Evolutionary conservation across 2,329 filamentous ascomycete species (phyloP).

Genomic region (Calonectria pteridis): DNA sequence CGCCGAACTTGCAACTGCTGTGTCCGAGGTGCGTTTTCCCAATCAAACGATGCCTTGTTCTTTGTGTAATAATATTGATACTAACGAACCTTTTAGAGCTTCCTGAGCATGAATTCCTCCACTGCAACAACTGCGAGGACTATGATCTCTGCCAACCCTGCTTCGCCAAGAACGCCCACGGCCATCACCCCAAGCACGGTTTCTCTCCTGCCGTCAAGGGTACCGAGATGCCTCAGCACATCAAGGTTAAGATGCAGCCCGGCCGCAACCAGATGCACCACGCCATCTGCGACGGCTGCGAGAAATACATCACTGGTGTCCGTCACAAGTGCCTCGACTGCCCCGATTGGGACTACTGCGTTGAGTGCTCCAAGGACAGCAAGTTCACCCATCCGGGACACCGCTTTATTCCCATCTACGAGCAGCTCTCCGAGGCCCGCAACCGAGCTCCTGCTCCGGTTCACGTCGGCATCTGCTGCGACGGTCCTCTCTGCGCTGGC

Average conservation of each 20-base stretch:
- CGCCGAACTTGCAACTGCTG: conserved; percentile 79
- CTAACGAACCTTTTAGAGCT: conserved; percentile 63
- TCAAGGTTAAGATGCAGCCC: conserved; percentile 77
- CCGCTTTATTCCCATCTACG: conserved; percentile 90
- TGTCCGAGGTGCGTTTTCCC: conserved; percentile 54
- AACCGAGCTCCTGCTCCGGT: conserved; percentile 53
- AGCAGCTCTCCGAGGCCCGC: conserved; percentile 64
- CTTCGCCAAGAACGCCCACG: conserved; percentile 81
- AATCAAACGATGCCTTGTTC: not conserved
- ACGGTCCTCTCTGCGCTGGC: conserved; percentile 86
- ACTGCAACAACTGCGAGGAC: conserved; percentile 87
- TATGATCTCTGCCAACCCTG: conserved; percentile 92
- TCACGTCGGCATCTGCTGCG: conserved; percentile 92
- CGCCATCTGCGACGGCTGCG: conserved; percentile 94
- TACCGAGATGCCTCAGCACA: conserved; percentile 69
- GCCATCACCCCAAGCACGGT: conserved; percentile 89
- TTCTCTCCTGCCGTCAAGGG: conserved; percentile 79
- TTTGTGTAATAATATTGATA: not conserved
- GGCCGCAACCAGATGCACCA: conserved; percentile 87
- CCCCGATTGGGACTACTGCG: conserved; percentile 98
- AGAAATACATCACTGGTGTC: conserved; percentile 86
- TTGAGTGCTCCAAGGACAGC: conserved; percentile 77
- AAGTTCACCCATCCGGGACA: conserved; percentile 81
- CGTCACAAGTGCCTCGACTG: conserved; percentile 98
- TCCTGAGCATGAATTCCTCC: conserved; percentile 83